Evolutionary conservation across 768 basidiomycete species (phyloP).

Genomic region (Collybia sp.): DNA sequence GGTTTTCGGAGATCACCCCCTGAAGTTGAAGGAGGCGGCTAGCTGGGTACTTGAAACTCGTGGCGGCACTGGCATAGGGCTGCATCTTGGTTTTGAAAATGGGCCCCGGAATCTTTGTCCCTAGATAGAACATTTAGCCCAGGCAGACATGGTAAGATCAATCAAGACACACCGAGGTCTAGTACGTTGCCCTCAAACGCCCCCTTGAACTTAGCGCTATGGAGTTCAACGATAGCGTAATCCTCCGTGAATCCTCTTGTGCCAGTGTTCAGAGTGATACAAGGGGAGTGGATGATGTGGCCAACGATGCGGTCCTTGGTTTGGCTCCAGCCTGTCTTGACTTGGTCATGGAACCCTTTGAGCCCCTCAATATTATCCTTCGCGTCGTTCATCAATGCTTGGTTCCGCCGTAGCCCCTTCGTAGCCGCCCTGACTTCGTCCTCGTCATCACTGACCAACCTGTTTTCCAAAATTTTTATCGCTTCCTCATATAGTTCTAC

Average conservation of each 20-base stretch:
- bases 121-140: slow-evolving; percentile 16
- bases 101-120: not conserved
- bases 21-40: slow-evolving; percentile 13
- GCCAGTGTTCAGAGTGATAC: slow-evolving; percentile 19
- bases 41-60: slow-evolving; percentile 11
- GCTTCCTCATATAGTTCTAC: no score
- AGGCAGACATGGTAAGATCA: slow-evolving; percentile 7
- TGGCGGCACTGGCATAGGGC: no score
- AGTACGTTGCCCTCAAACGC: slow-evolving; percentile 24
- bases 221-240: slow-evolving; percentile 15
- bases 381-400: slow-evolving; percentile 4
- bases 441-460: slow-evolving; percentile 18
- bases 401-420: no score
- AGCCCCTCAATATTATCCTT: slow-evolving; percentile 8
- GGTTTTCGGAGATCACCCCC: slow-evolving; percentile 11
- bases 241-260: slow-evolving; percentile 17
- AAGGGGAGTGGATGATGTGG: slow-evolving; percentile 14
- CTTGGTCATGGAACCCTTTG: slow-evolving; percentile 7
- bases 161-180: slow-evolving; percentile 23
- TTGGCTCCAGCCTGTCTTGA: slow-evolving; percentile 10
- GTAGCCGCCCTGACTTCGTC: no score
- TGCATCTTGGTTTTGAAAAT: no score
- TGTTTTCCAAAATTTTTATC: no score
- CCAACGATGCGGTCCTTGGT: slow-evolving; percentile 17
- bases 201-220: slow-evolving; percentile 17